Percentiles rank a stretch among this genome's conserved stretches.
These are phyloP conservation scores for Chalciporus piperatus DNA, from an alignment of 768 basidiomycete species.

Conservation along the genomic window DNA sequence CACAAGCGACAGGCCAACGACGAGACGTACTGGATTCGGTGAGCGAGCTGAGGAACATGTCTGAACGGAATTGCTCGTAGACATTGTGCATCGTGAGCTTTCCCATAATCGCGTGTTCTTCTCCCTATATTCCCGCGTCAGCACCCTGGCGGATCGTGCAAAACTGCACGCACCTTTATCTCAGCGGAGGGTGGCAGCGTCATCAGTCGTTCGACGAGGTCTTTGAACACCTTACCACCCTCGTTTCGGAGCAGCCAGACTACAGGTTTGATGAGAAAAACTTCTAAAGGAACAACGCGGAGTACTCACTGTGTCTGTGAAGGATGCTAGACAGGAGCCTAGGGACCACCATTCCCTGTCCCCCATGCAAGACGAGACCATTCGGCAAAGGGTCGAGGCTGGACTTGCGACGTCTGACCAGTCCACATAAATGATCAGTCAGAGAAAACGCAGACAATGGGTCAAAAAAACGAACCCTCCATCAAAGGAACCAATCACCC, in stretches of 20 bases:
- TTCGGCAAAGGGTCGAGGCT: conserved; percentile 33
- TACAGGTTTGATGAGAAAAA: conserved; percentile 23
- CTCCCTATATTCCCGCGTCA: conserved; percentile 47
- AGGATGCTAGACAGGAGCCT: conserved; percentile 59
- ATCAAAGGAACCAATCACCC: conserved; percentile 52
- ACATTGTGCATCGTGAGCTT: conserved; percentile 76
- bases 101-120: conserved; percentile 72
- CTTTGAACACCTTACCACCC: conserved; percentile 47
- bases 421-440: neutral
- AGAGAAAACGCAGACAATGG: neutral
- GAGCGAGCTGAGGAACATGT: conserved; percentile 88
- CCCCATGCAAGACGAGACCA: conserved; percentile 18
- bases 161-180: conserved; percentile 47
- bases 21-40: conserved; percentile 78
- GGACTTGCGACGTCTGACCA: conserved; percentile 44
- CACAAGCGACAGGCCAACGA: neutral
- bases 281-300: neutral
- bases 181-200: conserved; percentile 54
- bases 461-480: conserved; percentile 38
- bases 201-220: conserved; percentile 55
- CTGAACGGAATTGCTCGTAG: conserved; percentile 73
- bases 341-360: conserved; percentile 55
- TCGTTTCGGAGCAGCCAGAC: conserved; percentile 70
- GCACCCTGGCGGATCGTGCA: neutral
- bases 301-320: conserved; percentile 61